These are phyloP conservation scores for Dryas integrifolia DNA, from an alignment of 331 rosid species.

Conservation along the genomic window DNA sequence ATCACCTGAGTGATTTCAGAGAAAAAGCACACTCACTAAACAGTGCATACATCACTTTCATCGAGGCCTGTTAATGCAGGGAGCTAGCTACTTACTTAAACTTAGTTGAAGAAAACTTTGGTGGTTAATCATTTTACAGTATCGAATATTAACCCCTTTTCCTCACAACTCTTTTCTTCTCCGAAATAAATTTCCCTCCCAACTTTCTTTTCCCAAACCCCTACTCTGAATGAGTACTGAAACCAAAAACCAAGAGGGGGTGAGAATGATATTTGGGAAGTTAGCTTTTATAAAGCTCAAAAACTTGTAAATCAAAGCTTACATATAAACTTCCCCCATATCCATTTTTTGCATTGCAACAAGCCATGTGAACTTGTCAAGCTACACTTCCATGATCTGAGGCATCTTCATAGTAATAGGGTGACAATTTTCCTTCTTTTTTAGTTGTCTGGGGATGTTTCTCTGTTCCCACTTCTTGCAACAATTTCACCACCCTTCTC, in stretches of 20 bases:
- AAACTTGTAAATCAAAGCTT: slow-evolving; percentile 11
- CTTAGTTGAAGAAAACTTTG: neutral
- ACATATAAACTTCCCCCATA: neutral
- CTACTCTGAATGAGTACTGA: too few relatives aligned
- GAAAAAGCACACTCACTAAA: slow-evolving; percentile 5
- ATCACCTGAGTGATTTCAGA: slow-evolving; percentile 9
- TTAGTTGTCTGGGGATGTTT: slow-evolving; percentile 38
- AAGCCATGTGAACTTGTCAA: slow-evolving; percentile 14
- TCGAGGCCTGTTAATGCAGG: neutral
- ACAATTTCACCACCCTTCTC: slow-evolving; percentile 86
- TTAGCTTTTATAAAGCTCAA: slow-evolving; percentile 4
- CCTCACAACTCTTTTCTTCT: neutral
- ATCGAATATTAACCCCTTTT: neutral
- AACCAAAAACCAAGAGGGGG: slow-evolving; percentile 5
- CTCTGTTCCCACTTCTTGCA: slow-evolving; percentile 67
- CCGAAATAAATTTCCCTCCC: neutral
- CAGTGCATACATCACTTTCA: slow-evolving; percentile 21
- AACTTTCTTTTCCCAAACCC: neutral
- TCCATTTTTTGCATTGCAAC: neutral
- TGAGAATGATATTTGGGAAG: slow-evolving; percentile 10
- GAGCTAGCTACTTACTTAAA: neutral
- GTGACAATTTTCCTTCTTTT: slow-evolving; percentile 77
- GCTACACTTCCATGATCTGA: slow-evolving; percentile 87
- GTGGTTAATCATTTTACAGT: slow-evolving; percentile 11
- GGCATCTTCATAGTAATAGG: slow-evolving; percentile 78